phyloP scores from a whole-genome alignment of 2,329 filamentous ascomycete species.

The Hymenoscyphus linearis region DNA sequence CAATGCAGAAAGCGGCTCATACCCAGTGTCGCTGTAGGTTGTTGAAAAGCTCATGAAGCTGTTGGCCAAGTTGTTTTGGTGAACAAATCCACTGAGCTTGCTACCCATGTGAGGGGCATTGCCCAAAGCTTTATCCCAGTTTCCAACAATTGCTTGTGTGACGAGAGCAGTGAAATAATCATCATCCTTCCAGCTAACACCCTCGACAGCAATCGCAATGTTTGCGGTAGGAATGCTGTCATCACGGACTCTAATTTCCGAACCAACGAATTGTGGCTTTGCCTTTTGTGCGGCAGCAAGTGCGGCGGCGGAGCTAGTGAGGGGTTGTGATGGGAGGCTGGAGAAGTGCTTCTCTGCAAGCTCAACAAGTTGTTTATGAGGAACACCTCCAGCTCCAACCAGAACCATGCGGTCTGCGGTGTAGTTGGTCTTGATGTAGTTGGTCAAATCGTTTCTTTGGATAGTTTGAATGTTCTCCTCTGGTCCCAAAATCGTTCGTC shows the following conservation, averaged over 20 bases:
- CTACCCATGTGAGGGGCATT: slow-evolving; percentile 95
- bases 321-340: slow-evolving; percentile 67
- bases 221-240: slow-evolving; percentile 95
- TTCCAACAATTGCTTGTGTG: slow-evolving; percentile 96
- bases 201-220: slow-evolving; percentile 97
- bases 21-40: slow-evolving; percentile 99
- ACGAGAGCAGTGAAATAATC: slow-evolving; percentile 99
- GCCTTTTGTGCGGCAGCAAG: slow-evolving; percentile 67
- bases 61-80: slow-evolving; percentile 93
- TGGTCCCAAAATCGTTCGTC: slow-evolving; percentile 94
- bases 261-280: slow-evolving; percentile 93
- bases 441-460: slow-evolving; percentile 79
- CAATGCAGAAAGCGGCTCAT: slow-evolving; percentile 35
- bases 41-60: slow-evolving; percentile 99
- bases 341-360: slow-evolving; percentile 96
- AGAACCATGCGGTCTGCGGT: slow-evolving; percentile 99
- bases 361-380: slow-evolving; percentile 89
- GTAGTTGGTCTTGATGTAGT: slow-evolving; percentile 99
- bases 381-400: slow-evolving; percentile 88
- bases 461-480: slow-evolving; percentile 98
- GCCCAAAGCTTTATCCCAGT: slow-evolving; percentile 99
- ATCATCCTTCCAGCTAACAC: slow-evolving; percentile 98
- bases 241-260: slow-evolving; percentile 90
- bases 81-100: slow-evolving; percentile 93
- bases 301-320: slow-evolving; percentile 65